Percentiles rank a stretch among this genome's conserved stretches.
phyloP scores from a whole-genome alignment of 1,284 basidiomycete genomes.

The Cryptococcus amylolentus region DNA sequence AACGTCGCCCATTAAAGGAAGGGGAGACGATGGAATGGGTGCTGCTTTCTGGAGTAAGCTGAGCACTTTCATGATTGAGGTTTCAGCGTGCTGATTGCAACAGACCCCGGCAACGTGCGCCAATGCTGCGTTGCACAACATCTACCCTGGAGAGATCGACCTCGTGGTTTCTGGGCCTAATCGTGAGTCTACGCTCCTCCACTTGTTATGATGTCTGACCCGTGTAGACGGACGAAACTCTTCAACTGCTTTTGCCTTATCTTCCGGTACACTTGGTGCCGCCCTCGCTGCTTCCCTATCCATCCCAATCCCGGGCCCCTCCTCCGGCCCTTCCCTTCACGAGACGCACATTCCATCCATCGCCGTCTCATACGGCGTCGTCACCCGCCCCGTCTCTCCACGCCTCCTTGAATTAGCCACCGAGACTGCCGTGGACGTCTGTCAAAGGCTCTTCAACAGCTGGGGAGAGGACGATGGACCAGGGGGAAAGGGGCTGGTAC shows the following conservation, averaged over 20 bases:
- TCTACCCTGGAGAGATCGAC: constrained; percentile 79
- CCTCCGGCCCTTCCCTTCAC: constrained; percentile 56
- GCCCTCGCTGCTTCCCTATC: constrained; percentile 82
- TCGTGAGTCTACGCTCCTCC: constrained; percentile 28
- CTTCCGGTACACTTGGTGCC: constrained; percentile 86
- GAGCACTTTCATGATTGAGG: constrained; percentile 4
- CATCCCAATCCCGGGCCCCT: constrained; percentile 67
- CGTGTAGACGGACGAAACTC: constrained; percentile 66
- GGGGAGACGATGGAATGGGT: constrained; percentile 84
- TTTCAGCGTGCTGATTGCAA: background rate
- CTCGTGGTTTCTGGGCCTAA: constrained; percentile 59
- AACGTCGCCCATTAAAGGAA: constrained; percentile 64
- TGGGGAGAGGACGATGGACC: constrained; percentile 63
- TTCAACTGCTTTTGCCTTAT: constrained; percentile 75
- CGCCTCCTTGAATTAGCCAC: constrained; percentile 66
- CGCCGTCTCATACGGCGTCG: constrained; percentile 80
- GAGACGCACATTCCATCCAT: constrained; percentile 56
- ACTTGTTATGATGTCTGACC: background rate
- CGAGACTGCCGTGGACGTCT: constrained; percentile 62
- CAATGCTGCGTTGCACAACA: constrained; percentile 81
- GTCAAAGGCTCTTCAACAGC: constrained; percentile 68
- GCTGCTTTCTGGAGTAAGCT: constrained; percentile 71
- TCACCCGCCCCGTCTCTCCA: constrained; percentile 65
- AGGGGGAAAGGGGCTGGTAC: constrained; percentile 20
- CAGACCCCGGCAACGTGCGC: constrained; percentile 87